Evolutionary conservation across 2,329 filamentous ascomycete genomes (phyloP), one percentile per base, ranked within the genome.

Genomic region (Colletotrichum sojae): DNA sequence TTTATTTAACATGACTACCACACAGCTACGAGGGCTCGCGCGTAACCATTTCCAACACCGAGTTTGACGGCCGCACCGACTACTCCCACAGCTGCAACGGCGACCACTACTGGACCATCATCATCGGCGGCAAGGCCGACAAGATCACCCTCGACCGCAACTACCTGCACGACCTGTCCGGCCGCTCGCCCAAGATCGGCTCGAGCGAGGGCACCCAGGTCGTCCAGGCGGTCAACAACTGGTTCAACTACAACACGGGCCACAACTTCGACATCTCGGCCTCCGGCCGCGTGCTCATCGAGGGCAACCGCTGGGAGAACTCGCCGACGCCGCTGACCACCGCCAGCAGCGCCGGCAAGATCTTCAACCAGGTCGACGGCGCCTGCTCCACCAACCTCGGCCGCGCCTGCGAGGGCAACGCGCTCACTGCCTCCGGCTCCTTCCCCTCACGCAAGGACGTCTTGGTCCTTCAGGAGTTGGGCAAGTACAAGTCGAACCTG

Each of bases 251-350:
- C 62, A 76, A 76, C 72, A 69, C 74, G 27, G 75, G 75, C 25
- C 87, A 89, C 75, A 86, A 83, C 18, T 81, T 83, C 15, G 87
- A 90, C 78, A 88, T 79, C 64, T 79, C 86, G 72, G 83, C 74
- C 12, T 73, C 78, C 39, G 71, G 70, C 4, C 71, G 65, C 0
- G 73, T 73, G 0, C 71, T 77, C 5, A 64, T 77, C 1, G 75
- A 77, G 68, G 75, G 75, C 16, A 77, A 77, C 25, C 69, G 40
- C 40, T 43, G 40, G 40, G 40, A 43, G 40, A 43, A 43, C 40
- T 15, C 40, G 40, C 40, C 10, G 13, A 43, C 12, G 6, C 40
- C 40, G 5, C 13, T 43, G 13, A 43, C 40, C 40, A 43, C 40
- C 13, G 40, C 40, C 10, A 43, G 40, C 40, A 43, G 40, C 40